phyloP scores from a whole-genome alignment of 768 basidiomycete genomes.

The Leccinum subgranulosum region DNA sequence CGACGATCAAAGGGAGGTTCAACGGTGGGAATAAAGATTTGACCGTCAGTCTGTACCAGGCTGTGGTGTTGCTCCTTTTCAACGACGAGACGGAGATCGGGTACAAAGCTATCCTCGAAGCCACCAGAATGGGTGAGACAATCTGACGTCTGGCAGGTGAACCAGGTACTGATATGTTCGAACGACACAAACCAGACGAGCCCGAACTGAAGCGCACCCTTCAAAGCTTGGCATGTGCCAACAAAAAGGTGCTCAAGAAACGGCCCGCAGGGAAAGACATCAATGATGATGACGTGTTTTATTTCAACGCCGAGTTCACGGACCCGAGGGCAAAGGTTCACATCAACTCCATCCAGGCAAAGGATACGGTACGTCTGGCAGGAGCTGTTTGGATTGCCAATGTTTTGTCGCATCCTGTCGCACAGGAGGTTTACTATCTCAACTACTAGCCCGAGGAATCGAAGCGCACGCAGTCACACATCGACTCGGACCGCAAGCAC shows the following conservation, averaged over 20 bases:
- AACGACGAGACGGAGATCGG: slow-evolving; percentile 60
- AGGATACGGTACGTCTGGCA: slow-evolving; percentile 67
- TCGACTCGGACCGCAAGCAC: slow-evolving; percentile 83
- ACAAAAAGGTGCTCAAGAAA: slow-evolving; percentile 84
- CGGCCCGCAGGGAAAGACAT: slow-evolving; percentile 77
- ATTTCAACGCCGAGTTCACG: slow-evolving; percentile 79
- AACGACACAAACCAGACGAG: slow-evolving; percentile 44
- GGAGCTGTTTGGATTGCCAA: neutral
- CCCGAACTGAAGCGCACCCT: slow-evolving; percentile 77
- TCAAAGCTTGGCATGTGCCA: slow-evolving; percentile 90
- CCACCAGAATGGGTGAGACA: slow-evolving; percentile 68
- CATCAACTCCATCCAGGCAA: slow-evolving; percentile 95
- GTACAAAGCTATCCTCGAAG: slow-evolving; percentile 64
- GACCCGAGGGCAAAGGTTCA: slow-evolving; percentile 78
- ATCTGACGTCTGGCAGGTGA: neutral
- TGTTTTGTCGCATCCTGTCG: neutral
- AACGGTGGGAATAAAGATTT: slow-evolving; percentile 74
- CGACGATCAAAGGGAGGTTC: slow-evolving; percentile 71
- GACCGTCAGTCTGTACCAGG: slow-evolving; percentile 88
- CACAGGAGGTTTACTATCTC: neutral
- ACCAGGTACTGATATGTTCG: neutral
- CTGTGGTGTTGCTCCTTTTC: slow-evolving; percentile 82
- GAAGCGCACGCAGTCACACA: slow-evolving; percentile 72
- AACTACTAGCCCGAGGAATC: slow-evolving; percentile 85
- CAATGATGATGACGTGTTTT: slow-evolving; percentile 69